Evolutionary conservation across 768 basidiomycete genomes (phyloP).

Genomic region (Lentinula raphanica): DNA sequence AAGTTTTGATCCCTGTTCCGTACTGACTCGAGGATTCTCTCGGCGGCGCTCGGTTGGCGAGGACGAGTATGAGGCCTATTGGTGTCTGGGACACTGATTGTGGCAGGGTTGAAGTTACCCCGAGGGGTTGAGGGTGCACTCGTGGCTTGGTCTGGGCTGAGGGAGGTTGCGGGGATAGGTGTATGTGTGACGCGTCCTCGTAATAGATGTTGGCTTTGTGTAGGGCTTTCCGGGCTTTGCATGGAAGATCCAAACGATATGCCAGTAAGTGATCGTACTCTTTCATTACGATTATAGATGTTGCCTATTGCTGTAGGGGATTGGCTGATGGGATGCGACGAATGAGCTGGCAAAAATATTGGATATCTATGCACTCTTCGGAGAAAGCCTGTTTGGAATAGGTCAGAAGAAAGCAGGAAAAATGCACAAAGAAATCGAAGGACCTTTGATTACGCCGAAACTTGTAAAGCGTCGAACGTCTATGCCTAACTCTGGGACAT

Average conservation of each 20-base stretch:
- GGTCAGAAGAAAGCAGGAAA: not conserved
- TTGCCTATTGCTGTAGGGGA: slow-evolving; percentile 16
- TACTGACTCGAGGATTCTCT: slow-evolving; percentile 55
- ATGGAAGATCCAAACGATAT: not conserved
- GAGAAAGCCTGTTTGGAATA: slow-evolving; percentile 66
- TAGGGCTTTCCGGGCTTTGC: slow-evolving; percentile 5
- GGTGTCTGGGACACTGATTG: not conserved
- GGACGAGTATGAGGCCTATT: slow-evolving; percentile 21
- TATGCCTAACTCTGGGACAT: slow-evolving; percentile 68
- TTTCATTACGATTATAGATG: slow-evolving; percentile 16
- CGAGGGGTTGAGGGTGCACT: slow-evolving; percentile 12
- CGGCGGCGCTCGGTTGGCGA: slow-evolving; percentile 60
- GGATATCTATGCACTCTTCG: slow-evolving; percentile 94
- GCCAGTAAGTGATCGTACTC: slow-evolving; percentile 30
- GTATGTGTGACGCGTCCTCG: slow-evolving; percentile 25
- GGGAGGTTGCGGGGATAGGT: slow-evolving; percentile 17
- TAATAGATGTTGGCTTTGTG: slow-evolving; percentile 13
- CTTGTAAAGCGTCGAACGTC: slow-evolving; percentile 93
- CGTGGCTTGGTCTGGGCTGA: slow-evolving; percentile 18
- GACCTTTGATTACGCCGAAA: slow-evolving; percentile 94
- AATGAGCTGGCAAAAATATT: slow-evolving; percentile 45
- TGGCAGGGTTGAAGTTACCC: slow-evolving; percentile 5
- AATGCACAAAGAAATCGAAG: not conserved
- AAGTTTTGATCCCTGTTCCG: slow-evolving; percentile 26
- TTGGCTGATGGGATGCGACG: slow-evolving; percentile 24